A percentile compares a stretch with the other conserved stretches of the same genome.
Evolutionary conservation across 495 filamentous ascomycete species (phyloP).

Genomic region (Emericellopsis terricola): DNA sequence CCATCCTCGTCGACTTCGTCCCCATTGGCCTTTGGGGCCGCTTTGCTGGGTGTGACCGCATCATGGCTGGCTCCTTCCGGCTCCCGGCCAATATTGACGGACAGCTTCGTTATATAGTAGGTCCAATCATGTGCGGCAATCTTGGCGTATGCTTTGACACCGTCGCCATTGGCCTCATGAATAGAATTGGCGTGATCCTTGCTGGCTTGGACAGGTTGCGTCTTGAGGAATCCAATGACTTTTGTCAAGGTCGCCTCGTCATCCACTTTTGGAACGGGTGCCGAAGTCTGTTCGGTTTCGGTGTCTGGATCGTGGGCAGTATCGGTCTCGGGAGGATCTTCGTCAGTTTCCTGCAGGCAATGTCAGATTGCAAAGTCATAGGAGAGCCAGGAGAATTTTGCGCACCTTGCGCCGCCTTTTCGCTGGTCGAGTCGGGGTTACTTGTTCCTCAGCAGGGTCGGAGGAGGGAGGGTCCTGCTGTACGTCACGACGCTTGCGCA

Average conservation of each 20-base stretch:
- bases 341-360: too few relatives aligned
- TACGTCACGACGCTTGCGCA: neutral
- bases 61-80: conserved; percentile 32
- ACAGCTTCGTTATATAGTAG: conserved; percentile 69
- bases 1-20: conserved; percentile 10
- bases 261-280: conserved; percentile 9
- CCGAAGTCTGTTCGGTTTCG: neutral
- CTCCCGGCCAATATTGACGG: conserved; percentile 70
- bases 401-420: neutral
- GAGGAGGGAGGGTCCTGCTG: neutral
- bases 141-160: conserved; percentile 81
- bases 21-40: too few relatives aligned
- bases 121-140: conserved; percentile 87
- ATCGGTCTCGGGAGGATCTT: too few relatives aligned
- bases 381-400: too few relatives aligned
- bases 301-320: too few relatives aligned
- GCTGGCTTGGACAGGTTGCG: conserved; percentile 45
- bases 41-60: too few relatives aligned
- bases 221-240: conserved; percentile 52
- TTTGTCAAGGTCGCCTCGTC: conserved; percentile 51
- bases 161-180: conserved; percentile 50
- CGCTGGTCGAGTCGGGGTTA: neutral
- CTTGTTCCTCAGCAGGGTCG: neutral
- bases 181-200: conserved; percentile 55
- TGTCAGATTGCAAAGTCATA: too few relatives aligned